Conservation (phyloP, 441 rosid species). For the Isatis lusitanica region DNA sequence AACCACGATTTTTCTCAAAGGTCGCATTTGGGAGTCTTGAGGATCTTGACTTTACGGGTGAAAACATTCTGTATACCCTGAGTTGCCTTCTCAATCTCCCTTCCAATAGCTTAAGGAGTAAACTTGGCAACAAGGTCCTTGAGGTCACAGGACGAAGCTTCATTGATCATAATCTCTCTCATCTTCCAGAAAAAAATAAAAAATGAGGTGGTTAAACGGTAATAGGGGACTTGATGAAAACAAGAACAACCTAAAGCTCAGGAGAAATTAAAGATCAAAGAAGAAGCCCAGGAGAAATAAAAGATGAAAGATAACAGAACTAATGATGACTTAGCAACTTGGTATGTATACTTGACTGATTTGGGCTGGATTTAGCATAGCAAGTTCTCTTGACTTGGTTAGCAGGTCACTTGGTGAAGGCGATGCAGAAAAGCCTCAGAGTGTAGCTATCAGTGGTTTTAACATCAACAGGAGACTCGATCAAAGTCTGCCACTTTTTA, state of each 20-base stretch:
- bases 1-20: too few relatives aligned
- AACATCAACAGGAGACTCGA: slow-evolving; percentile 74
- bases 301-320: too few relatives aligned
- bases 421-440: slow-evolving; percentile 72
- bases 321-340: neutral
- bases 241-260: neutral
- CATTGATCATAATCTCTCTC: slow-evolving; percentile 66
- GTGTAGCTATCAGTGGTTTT: slow-evolving; percentile 73
- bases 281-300: too few relatives aligned
- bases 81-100: slow-evolving; percentile 78
- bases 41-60: slow-evolving; percentile 74
- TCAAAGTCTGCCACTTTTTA: slow-evolving; percentile 72
- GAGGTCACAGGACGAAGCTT: slow-evolving; percentile 65
- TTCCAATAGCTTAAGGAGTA: slow-evolving; percentile 67
- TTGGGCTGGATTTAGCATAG: slow-evolving; percentile 77
- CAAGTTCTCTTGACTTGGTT: slow-evolving; percentile 80
- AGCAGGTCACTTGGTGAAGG: slow-evolving; percentile 70
- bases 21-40: slow-evolving; percentile 87
- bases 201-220: too few relatives aligned
- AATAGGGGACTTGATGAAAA: too few relatives aligned
- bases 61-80: slow-evolving; percentile 63
- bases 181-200: slow-evolving; percentile 42
- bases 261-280: neutral
- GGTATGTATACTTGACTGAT: slow-evolving; percentile 49
- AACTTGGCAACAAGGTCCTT: slow-evolving; percentile 66